Evolutionary conservation across 2,329 filamentous ascomycete genomes (phyloP), one percentile per base, ranked within the genome.

Genomic region (Stemphylium beticola): DNA sequence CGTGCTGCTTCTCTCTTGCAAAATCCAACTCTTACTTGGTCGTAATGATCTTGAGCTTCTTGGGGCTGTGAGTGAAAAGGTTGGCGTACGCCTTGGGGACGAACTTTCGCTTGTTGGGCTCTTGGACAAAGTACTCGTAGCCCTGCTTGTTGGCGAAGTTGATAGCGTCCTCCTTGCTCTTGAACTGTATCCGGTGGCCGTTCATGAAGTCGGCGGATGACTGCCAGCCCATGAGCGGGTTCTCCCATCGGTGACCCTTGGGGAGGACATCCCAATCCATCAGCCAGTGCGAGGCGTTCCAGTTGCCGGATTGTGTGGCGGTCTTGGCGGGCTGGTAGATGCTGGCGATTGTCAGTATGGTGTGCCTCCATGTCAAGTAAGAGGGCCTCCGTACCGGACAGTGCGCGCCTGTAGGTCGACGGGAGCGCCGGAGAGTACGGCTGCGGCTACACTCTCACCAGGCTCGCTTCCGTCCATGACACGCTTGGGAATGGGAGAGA

Each of bases 101-200:
- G 68, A 97, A 88, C 72, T 88, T 90, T 73, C 95, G 87, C 78
- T 87, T 86, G 72, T 97, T 96, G 32, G 95, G 93, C 80, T 98
- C 95, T 82, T 98, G 95, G 20, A 99, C 93, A 76, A 95, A 98
- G 79, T 96, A 99, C 76, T 99, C 93, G 75, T 99, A 99, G 32
- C 96, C 95, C 78, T 99, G 95, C 85, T 98, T 99, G 81, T 98
- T 90, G 20, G 96, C 95, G 73, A 99, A 99, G 55, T 83, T 81
- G 70, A 99, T 93, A 62, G 95, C 95, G 67, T 96, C 93, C 75
- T 98, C 92, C 83, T 96, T 98, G 68, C 82, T 84, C 77, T 90
- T 90, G 84, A 99, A 99, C 77, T 88, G 88, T 69, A 99, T 78
- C 74, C 92, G 86, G 43, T 92, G 96, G 71, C 92, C 93, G 77